Evolutionary conservation across 345 rosid species (phyloP).

Genomic region (Nephelium lappaceum): DNA sequence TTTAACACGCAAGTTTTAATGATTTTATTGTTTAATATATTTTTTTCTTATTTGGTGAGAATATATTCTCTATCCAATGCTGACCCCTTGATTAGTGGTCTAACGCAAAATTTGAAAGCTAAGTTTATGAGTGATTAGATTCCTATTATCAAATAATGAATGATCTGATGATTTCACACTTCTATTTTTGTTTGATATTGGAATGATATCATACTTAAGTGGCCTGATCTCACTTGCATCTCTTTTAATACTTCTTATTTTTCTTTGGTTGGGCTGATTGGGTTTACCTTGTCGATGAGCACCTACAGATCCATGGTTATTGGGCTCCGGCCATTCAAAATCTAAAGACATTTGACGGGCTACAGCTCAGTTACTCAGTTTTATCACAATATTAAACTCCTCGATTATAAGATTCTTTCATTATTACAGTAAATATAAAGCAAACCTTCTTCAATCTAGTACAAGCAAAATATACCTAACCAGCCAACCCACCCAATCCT

Average conservation of each 20-base stretch:
- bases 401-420: too few relatives aligned
- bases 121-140: not conserved
- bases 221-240: not conserved
- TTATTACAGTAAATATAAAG: too few relatives aligned
- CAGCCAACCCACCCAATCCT: too few relatives aligned
- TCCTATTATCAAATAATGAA: not conserved
- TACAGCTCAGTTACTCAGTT: not conserved
- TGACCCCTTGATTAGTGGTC: not conserved
- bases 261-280: not conserved
- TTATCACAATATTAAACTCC: not conserved
- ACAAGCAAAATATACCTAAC: not conserved
- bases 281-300: not conserved
- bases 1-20: not conserved
- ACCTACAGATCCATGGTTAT: not conserved
- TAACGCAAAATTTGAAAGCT: not conserved
- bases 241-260: not conserved
- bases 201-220: not conserved
- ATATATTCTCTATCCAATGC: not conserved
- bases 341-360: not conserved
- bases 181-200: too few relatives aligned
- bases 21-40: not conserved
- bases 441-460: not conserved
- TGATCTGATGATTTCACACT: not conserved
- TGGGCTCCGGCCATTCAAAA: not conserved
- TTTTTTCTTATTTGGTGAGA: not conserved